phyloP scores from a whole-genome alignment of 2,329 filamentous ascomycete genomes.

The Calonectria multiphialidica region DNA sequence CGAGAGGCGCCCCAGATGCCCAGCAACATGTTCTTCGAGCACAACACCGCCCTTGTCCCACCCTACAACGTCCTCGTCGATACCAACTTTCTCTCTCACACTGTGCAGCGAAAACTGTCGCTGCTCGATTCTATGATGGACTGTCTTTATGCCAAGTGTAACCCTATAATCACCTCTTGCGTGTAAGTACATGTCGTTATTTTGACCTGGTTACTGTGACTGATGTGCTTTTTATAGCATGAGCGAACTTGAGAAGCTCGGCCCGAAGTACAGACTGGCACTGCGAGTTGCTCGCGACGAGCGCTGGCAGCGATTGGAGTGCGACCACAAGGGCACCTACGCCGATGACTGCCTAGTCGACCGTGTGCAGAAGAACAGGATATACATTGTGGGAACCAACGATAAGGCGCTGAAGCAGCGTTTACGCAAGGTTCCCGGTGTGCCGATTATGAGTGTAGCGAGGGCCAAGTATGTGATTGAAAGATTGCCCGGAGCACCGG shows the following conservation, averaged over 20 bases:
- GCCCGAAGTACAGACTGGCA: slow-evolving; percentile 88
- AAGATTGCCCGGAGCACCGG: slow-evolving; percentile 85
- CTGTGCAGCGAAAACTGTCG: slow-evolving; percentile 90
- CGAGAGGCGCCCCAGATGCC: slow-evolving; percentile 87
- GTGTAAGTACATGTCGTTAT: slow-evolving; percentile 50
- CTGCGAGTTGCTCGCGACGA: slow-evolving; percentile 90
- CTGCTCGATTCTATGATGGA: slow-evolving; percentile 93
- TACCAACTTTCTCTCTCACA: slow-evolving; percentile 92
- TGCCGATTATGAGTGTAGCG: slow-evolving; percentile 83
- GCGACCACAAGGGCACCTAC: slow-evolving; percentile 88
- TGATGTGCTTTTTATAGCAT: slow-evolving; percentile 53
- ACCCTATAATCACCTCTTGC: slow-evolving; percentile 84
- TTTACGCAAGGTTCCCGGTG: slow-evolving; percentile 77
- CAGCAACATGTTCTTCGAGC: slow-evolving; percentile 87
- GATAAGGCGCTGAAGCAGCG: slow-evolving; percentile 86
- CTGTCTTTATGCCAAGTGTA: slow-evolving; percentile 90
- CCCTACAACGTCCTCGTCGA: slow-evolving; percentile 78
- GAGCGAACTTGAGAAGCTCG: slow-evolving; percentile 90
- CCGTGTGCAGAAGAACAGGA: slow-evolving; percentile 78
- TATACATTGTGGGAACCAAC: slow-evolving; percentile 84
- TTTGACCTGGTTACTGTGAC: background rate
- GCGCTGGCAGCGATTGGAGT: slow-evolving; percentile 86
- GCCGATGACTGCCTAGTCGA: slow-evolving; percentile 88
- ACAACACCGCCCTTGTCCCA: slow-evolving; percentile 87
- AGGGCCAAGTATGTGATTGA: slow-evolving; percentile 96